Evolutionary conservation across 805 yeast genomes (phyloP).

Genomic region (Helenozyma rhizophorensis): DNA sequence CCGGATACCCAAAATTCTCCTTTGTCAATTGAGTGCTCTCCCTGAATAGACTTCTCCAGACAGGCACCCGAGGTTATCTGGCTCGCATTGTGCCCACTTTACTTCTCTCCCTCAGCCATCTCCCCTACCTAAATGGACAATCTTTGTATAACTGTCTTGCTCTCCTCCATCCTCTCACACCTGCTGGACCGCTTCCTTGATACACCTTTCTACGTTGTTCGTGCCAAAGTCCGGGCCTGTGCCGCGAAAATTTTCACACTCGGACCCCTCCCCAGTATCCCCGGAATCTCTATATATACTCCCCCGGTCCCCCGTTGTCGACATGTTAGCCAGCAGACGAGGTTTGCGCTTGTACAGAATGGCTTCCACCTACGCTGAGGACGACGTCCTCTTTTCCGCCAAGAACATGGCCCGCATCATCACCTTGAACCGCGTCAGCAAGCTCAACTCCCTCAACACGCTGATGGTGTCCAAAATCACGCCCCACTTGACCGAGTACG

Average conservation of each 20-base stretch:
- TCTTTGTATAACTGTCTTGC: too few relatives aligned
- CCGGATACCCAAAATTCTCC: too few relatives aligned
- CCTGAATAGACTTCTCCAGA: too few relatives aligned
- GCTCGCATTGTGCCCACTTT: too few relatives aligned
- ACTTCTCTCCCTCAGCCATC: too few relatives aligned
- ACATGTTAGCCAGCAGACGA: conserved; percentile 11
- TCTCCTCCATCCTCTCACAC: too few relatives aligned
- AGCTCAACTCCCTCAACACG: conserved; percentile 78
- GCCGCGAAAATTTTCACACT: conserved; percentile 13
- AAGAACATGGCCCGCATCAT: conserved; percentile 66
- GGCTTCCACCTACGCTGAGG: conserved; percentile 26
- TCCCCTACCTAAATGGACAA: too few relatives aligned
- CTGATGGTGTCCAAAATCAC: conserved; percentile 70
- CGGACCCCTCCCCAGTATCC: conserved; percentile 7
- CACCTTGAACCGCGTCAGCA: conserved; percentile 72
- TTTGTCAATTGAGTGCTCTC: too few relatives aligned
- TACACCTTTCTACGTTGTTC: too few relatives aligned
- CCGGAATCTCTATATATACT: conserved; percentile 11
- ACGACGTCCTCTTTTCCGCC: conserved; percentile 61
- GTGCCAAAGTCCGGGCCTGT: too few relatives aligned
- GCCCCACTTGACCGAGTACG: conserved; percentile 72
- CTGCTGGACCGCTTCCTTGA: too few relatives aligned
- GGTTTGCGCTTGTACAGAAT: conserved; percentile 13
- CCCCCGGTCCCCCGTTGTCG: conserved; percentile 7
- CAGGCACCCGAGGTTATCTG: too few relatives aligned